Base-by-base conservation (phyloP, 2,329 filamentous ascomycete species). In the Metarhizium guizhouense region DNA sequence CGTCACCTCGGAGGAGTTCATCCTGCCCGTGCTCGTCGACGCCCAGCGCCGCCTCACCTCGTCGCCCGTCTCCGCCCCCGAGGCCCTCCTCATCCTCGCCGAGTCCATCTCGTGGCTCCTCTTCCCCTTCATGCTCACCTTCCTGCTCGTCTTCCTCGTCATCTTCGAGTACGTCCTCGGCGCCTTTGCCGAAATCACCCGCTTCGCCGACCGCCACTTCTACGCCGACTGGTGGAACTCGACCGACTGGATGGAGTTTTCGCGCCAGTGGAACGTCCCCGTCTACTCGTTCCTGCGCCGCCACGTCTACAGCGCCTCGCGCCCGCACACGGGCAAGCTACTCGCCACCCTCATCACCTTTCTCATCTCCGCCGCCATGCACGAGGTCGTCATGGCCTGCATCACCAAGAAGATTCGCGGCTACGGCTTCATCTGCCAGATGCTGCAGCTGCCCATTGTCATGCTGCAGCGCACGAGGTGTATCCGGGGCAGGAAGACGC, bases 151-250 rank as follows among this genome's bases (percentile, higher is more conserved):
- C 55, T 99, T 99, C 76, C 84, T 99, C 57, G 91, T 96, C 70
- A 97, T 97, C 65, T 99, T 97, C 70, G 94, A 99, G 71, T 99
- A 97, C 71, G 82, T 96, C 11, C 83, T 97, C 38, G 94, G 93
- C 56, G 92, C 92, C 51, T 96, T 95, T 65, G 94, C 92, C 14
- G 94, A 99, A 70, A 88, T 97, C 62, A 96, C 92, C 18, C 81
- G 86, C 64, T 97, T 97, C 70, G 93, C 87, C 53, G 94, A 97
- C 70, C 85, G 93, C 45, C 90, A 94, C 71, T 97, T 97, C 75
- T 99, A 96, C 75, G 78, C 78, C 52, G 84, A 87, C 74, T 86
- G 83, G 82, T 86, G 84, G 84, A 87, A 87, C 72, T 84, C 81
- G 63, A 88, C 86, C 62, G 88, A 93, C 76, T 94, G 90, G 91